phyloP scores from a whole-genome alignment of 192 early-diverging fungal species.

The Gorgonomyces haynaldii region DNA sequence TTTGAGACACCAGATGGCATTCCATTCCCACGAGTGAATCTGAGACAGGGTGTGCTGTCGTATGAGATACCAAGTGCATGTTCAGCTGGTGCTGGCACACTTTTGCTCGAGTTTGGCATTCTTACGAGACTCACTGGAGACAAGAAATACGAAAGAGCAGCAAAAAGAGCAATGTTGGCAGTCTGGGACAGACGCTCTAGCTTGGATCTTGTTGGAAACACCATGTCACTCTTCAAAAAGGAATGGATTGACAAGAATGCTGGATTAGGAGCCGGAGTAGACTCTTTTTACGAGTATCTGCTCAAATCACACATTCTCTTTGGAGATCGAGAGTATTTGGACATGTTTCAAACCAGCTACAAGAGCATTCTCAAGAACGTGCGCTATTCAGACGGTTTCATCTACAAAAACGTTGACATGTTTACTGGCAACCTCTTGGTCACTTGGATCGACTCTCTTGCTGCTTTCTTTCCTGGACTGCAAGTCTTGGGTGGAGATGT shows the following conservation, averaged over 20 bases:
- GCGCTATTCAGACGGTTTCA: conserved; percentile 56
- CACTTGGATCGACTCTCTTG: conserved; percentile 77
- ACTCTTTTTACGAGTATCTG: conserved; percentile 85
- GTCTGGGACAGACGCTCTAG: conserved; percentile 70
- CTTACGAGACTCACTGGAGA: conserved; percentile 76
- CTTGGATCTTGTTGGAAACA: conserved; percentile 72
- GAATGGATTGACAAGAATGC: conserved; percentile 62
- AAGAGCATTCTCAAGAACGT: conserved; percentile 50
- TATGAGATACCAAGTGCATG: conserved; percentile 66
- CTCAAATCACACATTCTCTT: conserved; percentile 82
- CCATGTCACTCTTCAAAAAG: conserved; percentile 55
- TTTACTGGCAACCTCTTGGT: conserved; percentile 48
- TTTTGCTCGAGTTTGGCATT: conserved; percentile 86
- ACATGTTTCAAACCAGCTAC: conserved; percentile 68
- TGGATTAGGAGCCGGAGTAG: conserved; percentile 79
- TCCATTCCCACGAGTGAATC: conserved; percentile 72
- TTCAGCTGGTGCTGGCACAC: conserved; percentile 80
- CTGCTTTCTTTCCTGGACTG: conserved; percentile 85
- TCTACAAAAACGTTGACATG: conserved; percentile 86
- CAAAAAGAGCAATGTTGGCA: conserved; percentile 53
- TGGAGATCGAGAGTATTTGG: conserved; percentile 65
- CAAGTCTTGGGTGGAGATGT: conserved; percentile 85
- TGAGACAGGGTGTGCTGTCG: conserved; percentile 56
- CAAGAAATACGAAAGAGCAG: conserved; percentile 63
- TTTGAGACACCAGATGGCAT: conserved; percentile 73